Evolutionary conservation across 192 early-diverging fungal species (phyloP), one percentile per base, ranked within the genome.

Genomic region (Spizellomyces sp.): DNA sequence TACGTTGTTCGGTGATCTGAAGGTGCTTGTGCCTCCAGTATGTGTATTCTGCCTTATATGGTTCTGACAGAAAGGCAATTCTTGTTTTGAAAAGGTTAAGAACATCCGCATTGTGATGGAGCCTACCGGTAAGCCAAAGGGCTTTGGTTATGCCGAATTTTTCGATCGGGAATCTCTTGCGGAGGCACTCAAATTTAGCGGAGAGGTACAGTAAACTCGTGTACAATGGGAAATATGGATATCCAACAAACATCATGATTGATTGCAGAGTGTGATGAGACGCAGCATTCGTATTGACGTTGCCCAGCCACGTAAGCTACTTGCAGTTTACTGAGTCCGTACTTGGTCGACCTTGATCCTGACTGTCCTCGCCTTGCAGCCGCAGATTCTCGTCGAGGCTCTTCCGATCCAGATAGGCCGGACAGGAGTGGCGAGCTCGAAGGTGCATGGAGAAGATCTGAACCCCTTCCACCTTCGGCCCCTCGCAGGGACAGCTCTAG

Each of bases 141-240:
- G 98, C 45, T 98, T 92, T 74, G 95, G 95, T 21, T 99, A 98
- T 81, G 90, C 95, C 60, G 94, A 98, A 86, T 99, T 99, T 76
- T 88, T 90, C 21, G 88, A 89, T 58, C 64, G 90, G 19, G 94
- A 96, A 21, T 91, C 87, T 45, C 86, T 99, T 68, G 91, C 86
- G 79, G 79, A 69, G 64, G 96, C 95, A 48, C 83, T 97, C 70
- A 86, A 82, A 8, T 65, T 90, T 45, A 80, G 76, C 64, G 89
- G 89, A 9, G 80, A 66, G 50, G 66, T 67, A 57, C n/a, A 55
- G 6, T 12, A 9, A 46, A 85, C 75, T 77, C 83, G 75, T 56
- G 58, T 36, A 36, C 27, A 36, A 36, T 36, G 27, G 5, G n/a
- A 9, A 12, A 19, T 21, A 27, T 19, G 21, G 14, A 17, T 41